Percentiles rank a stretch among this genome's conserved stretches.
Evolutionary conservation across 176 grass and related monocot genomes (phyloP).

Genomic region (Pontederia paniculata): DNA sequence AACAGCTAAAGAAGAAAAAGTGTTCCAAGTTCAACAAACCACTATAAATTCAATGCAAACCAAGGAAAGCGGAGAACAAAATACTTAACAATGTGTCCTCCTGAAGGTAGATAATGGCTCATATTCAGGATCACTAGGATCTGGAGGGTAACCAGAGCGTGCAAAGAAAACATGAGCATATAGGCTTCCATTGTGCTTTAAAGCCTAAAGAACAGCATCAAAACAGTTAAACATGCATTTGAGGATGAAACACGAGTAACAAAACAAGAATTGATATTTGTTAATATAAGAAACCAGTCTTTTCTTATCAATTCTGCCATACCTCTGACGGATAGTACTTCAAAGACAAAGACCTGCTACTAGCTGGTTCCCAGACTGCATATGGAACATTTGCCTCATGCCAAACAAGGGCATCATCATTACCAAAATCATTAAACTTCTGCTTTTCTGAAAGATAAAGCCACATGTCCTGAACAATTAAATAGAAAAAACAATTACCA

Average conservation of each 20-base stretch:
- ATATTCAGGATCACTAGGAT: slow-evolving; percentile 90
- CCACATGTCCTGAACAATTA: slow-evolving; percentile 80
- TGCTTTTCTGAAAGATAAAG: slow-evolving; percentile 83
- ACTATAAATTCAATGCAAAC: slow-evolving; percentile 1
- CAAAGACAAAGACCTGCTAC: slow-evolving; percentile 51
- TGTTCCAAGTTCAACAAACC: background rate
- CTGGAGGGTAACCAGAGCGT: slow-evolving; percentile 82
- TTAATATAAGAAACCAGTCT: no score
- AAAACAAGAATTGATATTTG: no score
- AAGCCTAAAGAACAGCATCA: slow-evolving; percentile 34
- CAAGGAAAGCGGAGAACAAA: slow-evolving; percentile 14
- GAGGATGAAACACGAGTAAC: no score
- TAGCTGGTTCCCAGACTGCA: slow-evolving; percentile 63
- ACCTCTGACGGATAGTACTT: slow-evolving; percentile 93
- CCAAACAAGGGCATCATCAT: slow-evolving; percentile 88
- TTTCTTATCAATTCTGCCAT: background rate
- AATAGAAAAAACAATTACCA: background rate
- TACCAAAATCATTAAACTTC: slow-evolving; percentile 77
- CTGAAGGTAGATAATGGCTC: slow-evolving; percentile 72
- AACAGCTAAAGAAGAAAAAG: slow-evolving; percentile 51
- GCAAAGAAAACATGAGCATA: slow-evolving; percentile 99
- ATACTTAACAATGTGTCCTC: slow-evolving; percentile 62
- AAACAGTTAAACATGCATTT: no score
- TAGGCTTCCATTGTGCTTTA: slow-evolving; percentile 88
- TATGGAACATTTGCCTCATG: slow-evolving; percentile 93